Evolutionary conservation across 1,284 basidiomycete genomes (phyloP), one percentile per base, ranked within the genome.

Genomic region (Microbotryum lychnidis-dioicae): DNA sequence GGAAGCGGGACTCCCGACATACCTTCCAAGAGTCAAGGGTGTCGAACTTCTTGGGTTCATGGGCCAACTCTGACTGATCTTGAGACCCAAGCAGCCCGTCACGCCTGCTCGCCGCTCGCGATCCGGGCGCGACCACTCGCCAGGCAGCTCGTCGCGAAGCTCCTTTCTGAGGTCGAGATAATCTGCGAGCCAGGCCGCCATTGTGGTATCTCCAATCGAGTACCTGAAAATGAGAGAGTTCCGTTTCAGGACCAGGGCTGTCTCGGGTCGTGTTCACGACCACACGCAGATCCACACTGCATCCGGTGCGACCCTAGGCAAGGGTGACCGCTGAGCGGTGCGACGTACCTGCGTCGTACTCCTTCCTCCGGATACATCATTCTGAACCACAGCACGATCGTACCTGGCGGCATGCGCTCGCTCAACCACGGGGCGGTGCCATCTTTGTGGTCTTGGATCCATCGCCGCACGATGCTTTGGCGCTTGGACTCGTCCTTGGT

Each of bases 281-380:
- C 23, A 3, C 3, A 1, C 6, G 12, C 4, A 37, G 57, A 46
- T 56, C 9, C 20, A 25, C 9, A 20, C 31, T 25, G 4, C 18
- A 3, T 9, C n/a, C 21, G 10, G 33, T 16, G 37, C 49, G 27
- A 18, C 16, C 47, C 25, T 18, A 25, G 12, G 16, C 23, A 16
- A 37, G 8, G 14, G 25, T 25, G 25, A 25, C 25, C 25, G 25
- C 29, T 31, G 16, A 3, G 6, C 49, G 48, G 14, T 18, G 4
- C 23, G 6, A 42, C 64, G 42, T 8, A 68, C 70, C 83, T 83
- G 33, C 89, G 78, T 33, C 80, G 75, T 0, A 77, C 69, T 60
- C 91, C 88, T 61, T 88, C 83, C 59, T 91, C 84, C 0, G 90
- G 89, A 72, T 91, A 91, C n/a, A 92, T 76, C 3, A 91, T 73